These are phyloP conservation scores for Aspergillus bertholletiae DNA, from an alignment of 495 filamentous ascomycete genomes.

Conservation along the genomic window DNA sequence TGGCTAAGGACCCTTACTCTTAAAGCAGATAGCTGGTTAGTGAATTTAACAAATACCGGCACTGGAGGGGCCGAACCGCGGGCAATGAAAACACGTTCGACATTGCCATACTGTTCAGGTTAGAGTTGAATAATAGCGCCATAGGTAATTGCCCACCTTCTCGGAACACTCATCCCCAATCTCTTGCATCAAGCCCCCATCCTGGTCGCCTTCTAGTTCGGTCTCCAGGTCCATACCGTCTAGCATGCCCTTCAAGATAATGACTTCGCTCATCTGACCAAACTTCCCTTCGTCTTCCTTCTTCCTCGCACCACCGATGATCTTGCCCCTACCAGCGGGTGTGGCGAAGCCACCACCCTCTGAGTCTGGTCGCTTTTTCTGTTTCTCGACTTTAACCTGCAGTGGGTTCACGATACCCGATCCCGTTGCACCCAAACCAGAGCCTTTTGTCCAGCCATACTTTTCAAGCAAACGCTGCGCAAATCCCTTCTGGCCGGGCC, in stretches of 20 bases:
- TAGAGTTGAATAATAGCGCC: neutral
- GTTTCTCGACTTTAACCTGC: constrained; percentile 78
- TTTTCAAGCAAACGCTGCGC: constrained; percentile 84
- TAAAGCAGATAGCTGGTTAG: constrained; percentile 71
- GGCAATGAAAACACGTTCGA: constrained; percentile 79
- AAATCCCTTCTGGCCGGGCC: constrained; percentile 79
- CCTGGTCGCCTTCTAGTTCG: constrained; percentile 55
- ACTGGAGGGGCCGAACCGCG: constrained; percentile 45
- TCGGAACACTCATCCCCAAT: constrained; percentile 89
- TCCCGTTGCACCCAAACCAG: constrained; percentile 75
- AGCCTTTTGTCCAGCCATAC: constrained; percentile 87
- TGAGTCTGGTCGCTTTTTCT: constrained; percentile 70
- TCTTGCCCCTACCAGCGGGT: constrained; percentile 68
- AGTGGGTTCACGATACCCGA: constrained; percentile 81
- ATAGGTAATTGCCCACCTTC: constrained; percentile 48
- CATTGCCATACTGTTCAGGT: constrained; percentile 66
- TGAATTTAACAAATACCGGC: constrained; percentile 90
- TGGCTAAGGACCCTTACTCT: constrained; percentile 52
- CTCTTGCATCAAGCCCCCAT: constrained; percentile 73
- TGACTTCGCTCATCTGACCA: constrained; percentile 73
- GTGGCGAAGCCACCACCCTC: constrained; percentile 76
- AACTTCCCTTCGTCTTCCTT: constrained; percentile 57
- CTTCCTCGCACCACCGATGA: constrained; percentile 62
- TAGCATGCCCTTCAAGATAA: constrained; percentile 77
- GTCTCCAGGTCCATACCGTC: constrained; percentile 70